These are phyloP conservation scores for Tricholoma sp. DNA, from an alignment of 768 basidiomycete species.

Conservation along the genomic window DNA sequence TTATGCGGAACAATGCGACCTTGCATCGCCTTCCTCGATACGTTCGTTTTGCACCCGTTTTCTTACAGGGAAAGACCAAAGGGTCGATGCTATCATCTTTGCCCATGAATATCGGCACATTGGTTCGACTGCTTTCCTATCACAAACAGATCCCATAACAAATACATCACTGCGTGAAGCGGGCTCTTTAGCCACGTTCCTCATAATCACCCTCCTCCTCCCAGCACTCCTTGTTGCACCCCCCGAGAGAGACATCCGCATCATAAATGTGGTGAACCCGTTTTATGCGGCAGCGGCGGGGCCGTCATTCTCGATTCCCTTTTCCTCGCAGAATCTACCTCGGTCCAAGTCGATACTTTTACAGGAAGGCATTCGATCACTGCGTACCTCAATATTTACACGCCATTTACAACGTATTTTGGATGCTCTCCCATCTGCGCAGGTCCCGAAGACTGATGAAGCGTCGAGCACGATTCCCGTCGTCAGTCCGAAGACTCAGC, in stretches of 20 bases:
- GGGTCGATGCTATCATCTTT: conserved; percentile 77
- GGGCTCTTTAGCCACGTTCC: conserved; percentile 64
- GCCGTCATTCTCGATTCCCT: conserved; percentile 25
- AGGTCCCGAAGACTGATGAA: conserved; percentile 40
- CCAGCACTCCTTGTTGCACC: conserved; percentile 80
- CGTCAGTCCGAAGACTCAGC: conserved; percentile 37
- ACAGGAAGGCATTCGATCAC: conserved; percentile 60
- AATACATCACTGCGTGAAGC: conserved; percentile 37
- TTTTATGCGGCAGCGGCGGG: conserved; percentile 81
- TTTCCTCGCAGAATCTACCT: conserved; percentile 14
- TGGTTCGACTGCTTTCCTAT: conserved; percentile 36
- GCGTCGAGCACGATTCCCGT: conserved; percentile 30
- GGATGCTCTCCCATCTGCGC: conserved; percentile 71
- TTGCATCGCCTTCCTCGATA: conserved; percentile 61
- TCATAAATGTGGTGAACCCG: conserved; percentile 82
- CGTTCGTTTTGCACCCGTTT: conserved; percentile 67
- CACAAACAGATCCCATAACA: conserved; percentile 11
- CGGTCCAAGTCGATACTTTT: conserved; percentile 35
- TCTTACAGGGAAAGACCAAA: conserved; percentile 54
- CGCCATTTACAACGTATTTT: conserved; percentile 81
- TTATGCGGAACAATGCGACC: conserved; percentile 75
- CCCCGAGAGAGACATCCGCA: conserved; percentile 85
- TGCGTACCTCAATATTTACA: conserved; percentile 59
- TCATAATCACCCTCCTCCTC: conserved; percentile 73
- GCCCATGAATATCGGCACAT: conserved; percentile 72